Evolutionary conservation across 441 rosid species (phyloP).

Genomic region (Euphorbia schlechtendalii): DNA sequence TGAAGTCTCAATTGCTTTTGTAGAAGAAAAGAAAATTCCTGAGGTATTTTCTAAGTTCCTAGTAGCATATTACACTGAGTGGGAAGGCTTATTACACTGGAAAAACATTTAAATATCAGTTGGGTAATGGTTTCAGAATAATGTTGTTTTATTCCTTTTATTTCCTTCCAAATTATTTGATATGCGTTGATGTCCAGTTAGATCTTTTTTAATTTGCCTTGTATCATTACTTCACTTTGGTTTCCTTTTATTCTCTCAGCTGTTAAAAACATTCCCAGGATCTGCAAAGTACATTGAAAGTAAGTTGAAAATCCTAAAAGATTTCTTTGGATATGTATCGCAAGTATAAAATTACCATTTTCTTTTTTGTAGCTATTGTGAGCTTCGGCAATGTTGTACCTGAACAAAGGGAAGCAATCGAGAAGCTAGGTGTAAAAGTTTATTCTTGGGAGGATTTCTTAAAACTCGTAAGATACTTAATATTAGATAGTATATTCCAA

Average conservation of each 20-base stretch:
- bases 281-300: conserved; percentile 60
- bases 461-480: conserved; percentile 40
- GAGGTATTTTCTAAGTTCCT: conserved; percentile 45
- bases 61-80: background rate
- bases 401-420: conserved; percentile 59
- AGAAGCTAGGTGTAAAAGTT: conserved; percentile 48
- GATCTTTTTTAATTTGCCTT: background rate
- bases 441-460: conserved; percentile 89
- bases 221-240: conserved; percentile 2
- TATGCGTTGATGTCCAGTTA: background rate
- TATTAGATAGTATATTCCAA: background rate
- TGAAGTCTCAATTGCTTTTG: conserved; percentile 82
- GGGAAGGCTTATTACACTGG: background rate
- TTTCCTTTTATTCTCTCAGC: conserved; percentile 36
- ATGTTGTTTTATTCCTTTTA: background rate
- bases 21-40: conserved; percentile 76
- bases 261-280: conserved; percentile 73
- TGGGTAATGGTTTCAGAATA: background rate
- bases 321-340: conserved; percentile 6
- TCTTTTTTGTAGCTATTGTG: conserved; percentile 61
- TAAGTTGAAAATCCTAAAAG: conserved; percentile 32
- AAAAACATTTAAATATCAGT: background rate
- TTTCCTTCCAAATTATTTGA: background rate
- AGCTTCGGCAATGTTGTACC: conserved; percentile 79
- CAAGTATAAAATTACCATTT: conserved; percentile 3